phyloP scores from a whole-genome alignment of 352 stramenopile genomes.

The Phytophthora hibernalis region DNA sequence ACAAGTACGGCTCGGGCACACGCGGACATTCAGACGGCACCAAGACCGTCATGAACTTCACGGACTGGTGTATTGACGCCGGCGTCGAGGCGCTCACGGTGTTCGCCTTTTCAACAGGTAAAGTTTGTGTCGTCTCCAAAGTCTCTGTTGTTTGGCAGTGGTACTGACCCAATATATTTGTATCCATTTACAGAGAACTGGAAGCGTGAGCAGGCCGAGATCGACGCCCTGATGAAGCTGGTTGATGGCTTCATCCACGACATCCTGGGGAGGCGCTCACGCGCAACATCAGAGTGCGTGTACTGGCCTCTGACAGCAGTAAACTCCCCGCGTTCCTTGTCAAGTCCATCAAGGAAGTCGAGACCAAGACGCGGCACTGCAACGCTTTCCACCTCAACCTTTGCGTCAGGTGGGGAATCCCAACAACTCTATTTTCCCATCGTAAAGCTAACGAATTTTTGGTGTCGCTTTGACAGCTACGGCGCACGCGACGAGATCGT shows the following conservation, averaged over 20 bases:
- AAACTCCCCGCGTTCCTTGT: constrained; percentile 72
- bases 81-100: constrained; percentile 92
- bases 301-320: constrained; percentile 84
- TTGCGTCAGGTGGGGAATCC: constrained; percentile 61
- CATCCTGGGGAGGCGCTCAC: constrained; percentile 88
- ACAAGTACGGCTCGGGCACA: constrained; percentile 76
- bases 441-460: constrained; percentile 24
- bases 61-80: constrained; percentile 95
- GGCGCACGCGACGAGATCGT: constrained; percentile 95
- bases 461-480: constrained; percentile 81
- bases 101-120: constrained; percentile 95
- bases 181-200: constrained; percentile 92
- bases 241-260: constrained; percentile 95
- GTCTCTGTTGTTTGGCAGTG: constrained; percentile 2
- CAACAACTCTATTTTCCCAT: background rate
- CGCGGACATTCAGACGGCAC: constrained; percentile 95
- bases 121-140: constrained; percentile 8
- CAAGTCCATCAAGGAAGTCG: constrained; percentile 76
- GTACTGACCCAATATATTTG: constrained; percentile 9
- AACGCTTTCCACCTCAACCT: constrained; percentile 83
- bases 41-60: constrained; percentile 95
- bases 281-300: constrained; percentile 91
- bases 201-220: constrained; percentile 89
- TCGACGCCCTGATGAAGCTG: constrained; percentile 93
- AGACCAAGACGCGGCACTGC: constrained; percentile 89